Evolutionary conservation across 2,329 filamentous ascomycete genomes (phyloP).

Genomic region (Penicillium sp.): DNA sequence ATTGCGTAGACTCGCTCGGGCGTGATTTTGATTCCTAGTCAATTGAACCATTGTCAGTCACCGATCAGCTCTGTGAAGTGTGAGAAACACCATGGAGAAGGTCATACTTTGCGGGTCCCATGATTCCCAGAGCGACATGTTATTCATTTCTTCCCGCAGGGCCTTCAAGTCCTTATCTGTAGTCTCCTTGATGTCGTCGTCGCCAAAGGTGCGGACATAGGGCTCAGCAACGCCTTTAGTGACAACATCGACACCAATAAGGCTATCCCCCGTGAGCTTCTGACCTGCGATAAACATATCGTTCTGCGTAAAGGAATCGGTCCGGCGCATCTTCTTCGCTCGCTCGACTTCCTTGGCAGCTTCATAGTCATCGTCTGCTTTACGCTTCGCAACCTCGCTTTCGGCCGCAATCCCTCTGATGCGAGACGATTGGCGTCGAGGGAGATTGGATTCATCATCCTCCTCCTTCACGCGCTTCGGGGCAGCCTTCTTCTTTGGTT

Average conservation of each 20-base stretch:
- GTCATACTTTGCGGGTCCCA: conserved; percentile 76
- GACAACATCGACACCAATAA: conserved; percentile 65
- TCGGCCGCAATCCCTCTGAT: conserved; percentile 67
- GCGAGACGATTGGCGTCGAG: conserved; percentile 65
- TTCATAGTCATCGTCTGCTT: conserved; percentile 67
- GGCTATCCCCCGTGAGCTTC: conserved; percentile 69
- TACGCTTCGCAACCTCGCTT: conserved; percentile 69
- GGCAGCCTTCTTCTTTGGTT: conserved; percentile 52
- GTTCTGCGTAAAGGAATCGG: conserved; percentile 70
- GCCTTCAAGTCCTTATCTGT: conserved; percentile 75
- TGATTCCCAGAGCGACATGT: conserved; percentile 77
- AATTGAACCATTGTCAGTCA: conserved; percentile 2
- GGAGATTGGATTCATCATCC: conserved; percentile 59
- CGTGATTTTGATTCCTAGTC: conserved; percentile 81
- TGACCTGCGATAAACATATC: conserved; percentile 81
- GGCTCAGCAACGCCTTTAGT: conserved; percentile 71
- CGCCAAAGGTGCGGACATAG: conserved; percentile 81
- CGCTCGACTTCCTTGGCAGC: conserved; percentile 61
- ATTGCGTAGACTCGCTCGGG: conserved; percentile 86
- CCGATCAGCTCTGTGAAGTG: not conserved
- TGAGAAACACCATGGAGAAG: not conserved
- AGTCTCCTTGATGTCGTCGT: conserved; percentile 81
- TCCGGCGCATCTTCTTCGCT: conserved; percentile 67
- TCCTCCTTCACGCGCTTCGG: conserved; percentile 67
- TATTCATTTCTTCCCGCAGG: conserved; percentile 75